Evolutionary conservation across 192 early-diverging fungal genomes (phyloP), one percentile per base, ranked within the genome.

Genomic region (Mortierella hygrophila): DNA sequence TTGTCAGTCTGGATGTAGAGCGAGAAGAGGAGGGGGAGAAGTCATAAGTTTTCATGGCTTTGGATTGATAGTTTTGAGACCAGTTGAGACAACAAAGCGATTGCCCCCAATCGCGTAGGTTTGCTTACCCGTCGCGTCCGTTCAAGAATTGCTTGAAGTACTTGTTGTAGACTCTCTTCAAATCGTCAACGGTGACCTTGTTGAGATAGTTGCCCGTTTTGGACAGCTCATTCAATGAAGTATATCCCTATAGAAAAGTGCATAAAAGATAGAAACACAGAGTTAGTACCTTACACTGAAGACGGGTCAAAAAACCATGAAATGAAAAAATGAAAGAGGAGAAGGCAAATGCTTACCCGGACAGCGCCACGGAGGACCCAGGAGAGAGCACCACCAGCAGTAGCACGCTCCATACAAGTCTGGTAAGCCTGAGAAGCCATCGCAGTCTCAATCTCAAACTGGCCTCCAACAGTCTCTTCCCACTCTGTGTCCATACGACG

Each of bases 101-200:
- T 15, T 72, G 5, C 2, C 9, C n/a, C 2, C 35, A 35, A 46
- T 15, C 9, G 4, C 15, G 9, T 42, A 40, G 7, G 3, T 46
- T 72, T 60, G 35, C 54, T 82, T 82, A 83, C 77, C 82, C 84
- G 60, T 80, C 38, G 4, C 72, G 78, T 8, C 86, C 86, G 63
- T 82, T 82, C 32, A 95, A 82, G 83, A 95, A 95, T 76, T 90
- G 89, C 68, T 80, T 70, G 79, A 92, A 95, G 69, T 94, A 94
- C 68, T 81, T 87, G 38, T 81, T 52, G 57, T 90, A 93, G n/a
- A 94, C 94, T 15, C 90, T 38, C 60, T 81, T 81, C 76, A 95
- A 73, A 78, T 94, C 93, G 1, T 55, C 42, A 13, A 54, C 68
- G 4, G 88, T 90, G 21, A 95, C 91, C 55, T 79, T 78, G 75